Conservation (phyloP, 805 yeast species). For the Tetrapisispora pingtungensis region DNA sequence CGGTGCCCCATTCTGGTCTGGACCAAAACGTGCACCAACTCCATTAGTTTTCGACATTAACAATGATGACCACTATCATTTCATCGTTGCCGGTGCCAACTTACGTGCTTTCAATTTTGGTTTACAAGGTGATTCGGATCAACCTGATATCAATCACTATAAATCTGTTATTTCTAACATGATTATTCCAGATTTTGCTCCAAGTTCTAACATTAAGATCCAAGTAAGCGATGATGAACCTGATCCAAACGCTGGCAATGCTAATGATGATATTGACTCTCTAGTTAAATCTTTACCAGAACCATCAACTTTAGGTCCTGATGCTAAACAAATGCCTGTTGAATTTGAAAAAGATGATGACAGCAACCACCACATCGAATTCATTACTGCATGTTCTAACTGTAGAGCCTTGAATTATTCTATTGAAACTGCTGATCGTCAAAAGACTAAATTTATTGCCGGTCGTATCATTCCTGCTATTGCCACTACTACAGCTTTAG, state of each 20-base stretch:
- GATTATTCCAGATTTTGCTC: slow-evolving; percentile 55
- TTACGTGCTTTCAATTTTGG: slow-evolving; percentile 87
- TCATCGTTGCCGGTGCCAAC: slow-evolving; percentile 82
- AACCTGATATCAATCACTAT: slow-evolving; percentile 40
- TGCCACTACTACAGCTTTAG: slow-evolving; percentile 97
- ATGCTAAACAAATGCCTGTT: slow-evolving; percentile 76
- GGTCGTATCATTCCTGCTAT: slow-evolving; percentile 98
- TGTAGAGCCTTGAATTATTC: slow-evolving; percentile 88
- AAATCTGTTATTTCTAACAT: slow-evolving; percentile 41
- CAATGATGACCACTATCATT: slow-evolving; percentile 70
- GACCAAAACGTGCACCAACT: slow-evolving; percentile 92
- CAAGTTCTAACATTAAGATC: slow-evolving; percentile 66
- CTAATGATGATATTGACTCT: slow-evolving; percentile 54
- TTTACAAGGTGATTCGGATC: slow-evolving; percentile 57
- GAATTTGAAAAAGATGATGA: slow-evolving; percentile 99
- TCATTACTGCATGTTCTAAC: slow-evolving; percentile 91
- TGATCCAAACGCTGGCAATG: slow-evolving; percentile 57
- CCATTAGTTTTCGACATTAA: slow-evolving; percentile 71
- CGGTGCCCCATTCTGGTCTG: slow-evolving; percentile 96
- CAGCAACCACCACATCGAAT: slow-evolving; percentile 90
- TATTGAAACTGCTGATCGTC: slow-evolving; percentile 80
- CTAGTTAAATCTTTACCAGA: slow-evolving; percentile 77
- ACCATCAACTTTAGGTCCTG: slow-evolving; percentile 70
- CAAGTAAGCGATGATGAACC: slow-evolving; percentile 83
- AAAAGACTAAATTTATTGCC: slow-evolving; percentile 92